Evolutionary conservation across 2,329 filamentous ascomycete species (phyloP).

Genomic region (Parafenestella ontariensis): DNA sequence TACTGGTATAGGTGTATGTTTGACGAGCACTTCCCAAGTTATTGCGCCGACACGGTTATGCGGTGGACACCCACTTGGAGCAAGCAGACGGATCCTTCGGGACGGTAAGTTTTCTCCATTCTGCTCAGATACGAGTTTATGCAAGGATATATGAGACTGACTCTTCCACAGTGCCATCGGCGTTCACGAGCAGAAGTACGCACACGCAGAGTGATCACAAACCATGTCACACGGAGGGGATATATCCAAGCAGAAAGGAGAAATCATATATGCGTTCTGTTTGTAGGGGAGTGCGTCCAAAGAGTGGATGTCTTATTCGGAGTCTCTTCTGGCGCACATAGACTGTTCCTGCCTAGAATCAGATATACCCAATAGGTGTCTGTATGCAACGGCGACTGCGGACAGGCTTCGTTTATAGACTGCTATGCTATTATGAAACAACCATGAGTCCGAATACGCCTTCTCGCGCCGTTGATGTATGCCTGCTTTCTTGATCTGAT

Average conservation of each 20-base stretch:
- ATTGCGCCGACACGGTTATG: conserved; percentile 91
- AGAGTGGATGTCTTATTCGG: conserved; percentile 1
- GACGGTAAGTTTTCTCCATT: conserved; percentile 65
- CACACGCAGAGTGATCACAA: conserved; percentile 22
- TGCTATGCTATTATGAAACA: background rate
- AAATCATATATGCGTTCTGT: background rate
- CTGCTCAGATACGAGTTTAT: background rate
- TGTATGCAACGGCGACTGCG: background rate
- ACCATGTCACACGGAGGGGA: background rate
- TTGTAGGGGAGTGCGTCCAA: background rate
- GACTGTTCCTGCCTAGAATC: conserved; percentile 3
- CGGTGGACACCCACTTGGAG: conserved; percentile 98
- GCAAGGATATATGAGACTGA: conserved; percentile 18
- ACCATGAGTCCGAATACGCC: background rate
- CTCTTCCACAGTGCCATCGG: conserved; percentile 36
- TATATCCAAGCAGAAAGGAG: too few species aligned
- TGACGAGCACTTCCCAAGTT: conserved; percentile 95
- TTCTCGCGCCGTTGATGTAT: background rate
- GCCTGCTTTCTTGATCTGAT: too few species aligned
- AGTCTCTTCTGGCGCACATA: conserved; percentile 7
- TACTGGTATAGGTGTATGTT: conserved; percentile 99
- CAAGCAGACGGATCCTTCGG: conserved; percentile 93
- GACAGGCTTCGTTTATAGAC: background rate
- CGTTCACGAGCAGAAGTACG: conserved; percentile 46
- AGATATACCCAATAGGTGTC: conserved; percentile 8